Percentiles rank a stretch among this genome's conserved stretches.
phyloP scores from a whole-genome alignment of 495 filamentous ascomycete species.

The Aspergillus ellipticus region DNA sequence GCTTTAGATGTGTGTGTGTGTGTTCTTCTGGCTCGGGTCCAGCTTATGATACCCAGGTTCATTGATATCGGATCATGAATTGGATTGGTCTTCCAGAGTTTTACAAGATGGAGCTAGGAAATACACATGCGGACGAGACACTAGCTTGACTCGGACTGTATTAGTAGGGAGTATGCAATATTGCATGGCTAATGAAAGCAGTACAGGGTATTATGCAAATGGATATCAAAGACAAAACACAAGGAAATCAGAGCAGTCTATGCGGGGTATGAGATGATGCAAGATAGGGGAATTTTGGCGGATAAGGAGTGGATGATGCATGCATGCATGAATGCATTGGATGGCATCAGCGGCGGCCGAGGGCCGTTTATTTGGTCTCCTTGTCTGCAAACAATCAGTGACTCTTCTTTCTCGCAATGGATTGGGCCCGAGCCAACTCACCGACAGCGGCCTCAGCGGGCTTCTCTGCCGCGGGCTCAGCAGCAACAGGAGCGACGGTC shows the following conservation, averaged over 20 bases:
- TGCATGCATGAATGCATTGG: background rate
- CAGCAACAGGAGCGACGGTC: conserved; percentile 14
- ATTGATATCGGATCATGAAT: conserved; percentile 4
- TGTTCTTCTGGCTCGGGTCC: background rate
- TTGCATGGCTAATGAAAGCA: background rate
- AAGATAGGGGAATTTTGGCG: background rate
- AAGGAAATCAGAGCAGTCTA: conserved; percentile 8
- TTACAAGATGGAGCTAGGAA: background rate
- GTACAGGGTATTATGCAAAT: conserved; percentile 5
- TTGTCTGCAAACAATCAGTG: background rate
- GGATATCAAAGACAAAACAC: conserved; percentile 1
- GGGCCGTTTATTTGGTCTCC: conserved; percentile 9
- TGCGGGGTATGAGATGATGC: conserved; percentile 19
- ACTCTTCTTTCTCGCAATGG: conserved; percentile 6
- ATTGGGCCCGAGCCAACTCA: background rate
- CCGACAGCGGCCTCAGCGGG: conserved; percentile 12
- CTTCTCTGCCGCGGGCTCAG: conserved; percentile 15
- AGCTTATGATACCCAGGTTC: conserved; percentile 23
- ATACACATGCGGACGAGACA: background rate
- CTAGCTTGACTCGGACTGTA: background rate
- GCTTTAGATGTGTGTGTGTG: background rate
- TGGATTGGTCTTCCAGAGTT: background rate
- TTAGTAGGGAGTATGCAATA: background rate
- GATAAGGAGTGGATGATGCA: conserved; percentile 5
- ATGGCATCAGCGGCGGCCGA: background rate